Percentiles rank a stretch among this genome's conserved stretches.
Evolutionary conservation across 352 stramenopile species (phyloP).

Genomic region (Phytophthora palmivora): DNA sequence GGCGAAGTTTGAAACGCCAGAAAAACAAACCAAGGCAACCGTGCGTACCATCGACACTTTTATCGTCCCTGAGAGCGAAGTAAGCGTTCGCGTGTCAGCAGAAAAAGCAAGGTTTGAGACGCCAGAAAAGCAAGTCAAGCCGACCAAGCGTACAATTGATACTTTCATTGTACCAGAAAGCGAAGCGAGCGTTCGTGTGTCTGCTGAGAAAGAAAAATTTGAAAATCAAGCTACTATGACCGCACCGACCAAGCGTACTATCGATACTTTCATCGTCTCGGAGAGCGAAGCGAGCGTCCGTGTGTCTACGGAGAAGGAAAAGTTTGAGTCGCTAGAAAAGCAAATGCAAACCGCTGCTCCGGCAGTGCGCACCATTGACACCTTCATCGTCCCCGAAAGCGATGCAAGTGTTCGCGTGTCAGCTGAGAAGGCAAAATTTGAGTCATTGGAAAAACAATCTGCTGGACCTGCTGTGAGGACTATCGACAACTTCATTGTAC

Average conservation of each 20-base stretch:
- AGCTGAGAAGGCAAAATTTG: slow-evolving; percentile 35
- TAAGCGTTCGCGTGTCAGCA: slow-evolving; percentile 23
- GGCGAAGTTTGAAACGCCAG: slow-evolving; percentile 18
- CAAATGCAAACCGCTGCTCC: slow-evolving; percentile 23
- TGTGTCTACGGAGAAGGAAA: slow-evolving; percentile 39
- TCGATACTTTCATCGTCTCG: slow-evolving; percentile 38
- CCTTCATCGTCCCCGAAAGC: slow-evolving; percentile 25
- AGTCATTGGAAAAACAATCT: slow-evolving; percentile 7
- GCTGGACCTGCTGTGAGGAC: slow-evolving; percentile 23
- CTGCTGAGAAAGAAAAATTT: slow-evolving; percentile 29
- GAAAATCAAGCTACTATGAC: neutral
- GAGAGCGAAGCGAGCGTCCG: slow-evolving; percentile 37
- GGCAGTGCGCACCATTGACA: slow-evolving; percentile 24
- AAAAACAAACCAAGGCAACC: slow-evolving; percentile 38
- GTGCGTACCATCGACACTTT: slow-evolving; percentile 25
- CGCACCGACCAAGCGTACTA: slow-evolving; percentile 17
- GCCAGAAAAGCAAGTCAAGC: slow-evolving; percentile 43
- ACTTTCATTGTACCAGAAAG: slow-evolving; percentile 24
- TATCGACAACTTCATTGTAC: slow-evolving; percentile 47
- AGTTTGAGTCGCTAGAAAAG: slow-evolving; percentile 43
- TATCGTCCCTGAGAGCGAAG: slow-evolving; percentile 18
- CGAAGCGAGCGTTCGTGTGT: slow-evolving; percentile 25
- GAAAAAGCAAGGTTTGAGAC: slow-evolving; percentile 27
- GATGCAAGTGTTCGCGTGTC: slow-evolving; percentile 33
- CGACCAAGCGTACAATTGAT: slow-evolving; percentile 16